These are phyloP conservation scores for Colletotrichum orbiculare DNA, from an alignment of 2,329 filamentous ascomycete species.

Conservation along the genomic window DNA sequence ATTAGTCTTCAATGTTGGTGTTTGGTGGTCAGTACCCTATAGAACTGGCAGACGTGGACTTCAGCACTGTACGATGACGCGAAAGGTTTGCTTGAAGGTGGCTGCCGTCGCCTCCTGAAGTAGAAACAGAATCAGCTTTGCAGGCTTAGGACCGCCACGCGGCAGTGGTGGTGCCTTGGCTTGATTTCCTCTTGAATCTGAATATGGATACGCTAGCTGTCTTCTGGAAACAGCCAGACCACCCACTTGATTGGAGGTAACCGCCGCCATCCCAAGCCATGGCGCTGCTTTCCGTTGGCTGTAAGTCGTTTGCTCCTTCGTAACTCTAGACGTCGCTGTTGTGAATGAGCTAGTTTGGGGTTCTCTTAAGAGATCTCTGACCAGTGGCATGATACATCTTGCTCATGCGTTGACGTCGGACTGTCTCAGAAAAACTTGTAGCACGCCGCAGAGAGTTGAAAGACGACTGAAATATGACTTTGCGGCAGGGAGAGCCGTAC, in stretches of 20 bases:
- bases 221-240: slow-evolving; percentile 27
- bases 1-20: background rate
- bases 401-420: no score
- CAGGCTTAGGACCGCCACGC: slow-evolving; percentile 18
- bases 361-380: background rate
- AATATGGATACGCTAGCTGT: slow-evolving; percentile 10
- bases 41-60: no score
- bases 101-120: background rate
- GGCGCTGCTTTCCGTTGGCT: slow-evolving; percentile 9
- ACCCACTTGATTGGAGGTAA: slow-evolving; percentile 13
- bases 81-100: background rate
- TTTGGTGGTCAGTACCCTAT: background rate
- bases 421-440: no score
- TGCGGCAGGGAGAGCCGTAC: background rate
- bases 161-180: slow-evolving; percentile 26
- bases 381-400: no score
- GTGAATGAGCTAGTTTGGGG: background rate
- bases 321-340: background rate
- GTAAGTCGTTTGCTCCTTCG: slow-evolving; percentile 1
- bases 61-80: no score
- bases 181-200: background rate
- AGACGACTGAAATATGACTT: slow-evolving; percentile 5
- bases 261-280: background rate
- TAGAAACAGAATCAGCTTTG: slow-evolving; percentile 16
- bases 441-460: background rate